Percentiles rank a stretch among this genome's conserved stretches.
These are phyloP conservation scores for Fraxinus latifolia DNA, from an alignment of 305 asterid genomes.

Conservation along the genomic window DNA sequence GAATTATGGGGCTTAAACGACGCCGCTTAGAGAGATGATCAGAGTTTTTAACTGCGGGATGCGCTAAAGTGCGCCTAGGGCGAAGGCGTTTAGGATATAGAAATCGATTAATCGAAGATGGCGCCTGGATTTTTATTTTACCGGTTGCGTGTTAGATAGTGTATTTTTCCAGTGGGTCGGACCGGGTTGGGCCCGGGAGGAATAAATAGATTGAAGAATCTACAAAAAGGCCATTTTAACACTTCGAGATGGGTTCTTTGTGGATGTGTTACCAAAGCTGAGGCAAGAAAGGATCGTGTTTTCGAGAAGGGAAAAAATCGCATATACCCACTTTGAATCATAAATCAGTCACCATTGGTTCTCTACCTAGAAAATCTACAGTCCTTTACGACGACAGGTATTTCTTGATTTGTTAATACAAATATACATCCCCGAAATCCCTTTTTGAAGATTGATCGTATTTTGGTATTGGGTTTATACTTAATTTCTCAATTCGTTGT, in stretches of 20 bases:
- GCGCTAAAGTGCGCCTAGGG: background rate
- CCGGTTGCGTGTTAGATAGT: constrained; percentile 14
- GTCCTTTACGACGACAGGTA: background rate
- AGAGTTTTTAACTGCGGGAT: background rate
- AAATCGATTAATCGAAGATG: constrained; percentile 38
- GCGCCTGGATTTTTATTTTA: constrained; percentile 35
- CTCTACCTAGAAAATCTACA: background rate
- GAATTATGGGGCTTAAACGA: constrained; percentile 47
- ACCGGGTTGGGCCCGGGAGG: background rate
- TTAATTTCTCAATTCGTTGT: background rate
- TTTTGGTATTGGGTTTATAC: background rate
- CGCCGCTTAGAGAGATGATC: constrained; percentile 31
- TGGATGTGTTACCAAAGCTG: background rate
- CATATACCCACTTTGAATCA: background rate
- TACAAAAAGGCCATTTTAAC: background rate
- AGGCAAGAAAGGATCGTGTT: background rate
- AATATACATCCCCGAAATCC: background rate
- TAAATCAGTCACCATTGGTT: background rate
- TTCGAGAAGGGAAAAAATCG: background rate
- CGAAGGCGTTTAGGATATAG: constrained; percentile 20
- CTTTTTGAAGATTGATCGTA: background rate
- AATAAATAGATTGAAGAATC: background rate
- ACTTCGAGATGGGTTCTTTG: background rate
- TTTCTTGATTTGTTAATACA: background rate
- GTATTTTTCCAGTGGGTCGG: background rate